Evolutionary conservation across 2,329 filamentous ascomycete genomes (phyloP).

Genomic region (Aspergillus carbonarius): DNA sequence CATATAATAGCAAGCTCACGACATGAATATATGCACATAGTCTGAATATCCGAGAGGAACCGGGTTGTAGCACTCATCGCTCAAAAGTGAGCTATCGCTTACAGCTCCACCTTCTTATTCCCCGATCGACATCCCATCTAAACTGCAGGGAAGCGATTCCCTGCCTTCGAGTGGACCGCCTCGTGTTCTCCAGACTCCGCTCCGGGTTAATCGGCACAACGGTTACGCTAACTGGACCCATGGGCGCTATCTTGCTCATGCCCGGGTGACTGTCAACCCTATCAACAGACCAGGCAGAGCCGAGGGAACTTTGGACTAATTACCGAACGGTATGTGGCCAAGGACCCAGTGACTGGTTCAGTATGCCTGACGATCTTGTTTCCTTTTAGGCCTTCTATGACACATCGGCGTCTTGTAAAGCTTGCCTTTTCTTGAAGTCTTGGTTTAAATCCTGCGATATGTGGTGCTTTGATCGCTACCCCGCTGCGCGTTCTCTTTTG

Average conservation of each 20-base stretch:
- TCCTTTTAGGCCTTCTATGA: conserved; percentile 8
- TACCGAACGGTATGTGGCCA: conserved; percentile 13
- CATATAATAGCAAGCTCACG: neutral
- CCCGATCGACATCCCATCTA: too few relatives aligned
- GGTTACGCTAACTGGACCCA: neutral
- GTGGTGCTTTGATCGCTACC: neutral
- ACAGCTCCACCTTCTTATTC: neutral
- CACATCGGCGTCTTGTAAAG: conserved; percentile 6
- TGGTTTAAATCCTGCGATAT: neutral
- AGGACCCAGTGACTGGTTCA: conserved; percentile 6
- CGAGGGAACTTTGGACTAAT: conserved; percentile 9
- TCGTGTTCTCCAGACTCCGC: conserved; percentile 10
- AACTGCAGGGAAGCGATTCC: neutral
- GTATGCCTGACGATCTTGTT: conserved; percentile 6
- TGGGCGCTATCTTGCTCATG: neutral
- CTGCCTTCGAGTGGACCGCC: neutral
- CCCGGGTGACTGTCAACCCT: conserved; percentile 4
- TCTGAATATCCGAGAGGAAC: neutral
- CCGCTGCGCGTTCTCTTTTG: neutral
- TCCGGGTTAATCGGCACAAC: conserved; percentile 17
- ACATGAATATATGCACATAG: neutral
- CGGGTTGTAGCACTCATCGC: neutral
- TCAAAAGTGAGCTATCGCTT: neutral
- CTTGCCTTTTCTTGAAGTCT: neutral
- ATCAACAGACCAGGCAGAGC: conserved; percentile 9